These are phyloP conservation scores for Monosporascus sp. DNA, from an alignment of 2,329 filamentous ascomycete species.

Conservation along the genomic window DNA sequence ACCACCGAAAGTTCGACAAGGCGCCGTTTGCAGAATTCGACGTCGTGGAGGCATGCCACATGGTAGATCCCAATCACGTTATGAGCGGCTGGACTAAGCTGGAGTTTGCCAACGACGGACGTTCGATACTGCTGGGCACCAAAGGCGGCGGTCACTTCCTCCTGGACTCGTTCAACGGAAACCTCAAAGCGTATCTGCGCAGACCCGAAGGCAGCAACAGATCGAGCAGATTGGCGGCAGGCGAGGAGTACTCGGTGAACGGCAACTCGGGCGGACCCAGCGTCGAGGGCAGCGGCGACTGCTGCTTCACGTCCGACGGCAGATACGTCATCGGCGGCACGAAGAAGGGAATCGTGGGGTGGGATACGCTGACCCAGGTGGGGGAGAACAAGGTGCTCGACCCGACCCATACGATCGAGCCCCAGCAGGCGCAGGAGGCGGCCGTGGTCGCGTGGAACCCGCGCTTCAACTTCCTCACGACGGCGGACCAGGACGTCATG, in stretches of 20 bases:
- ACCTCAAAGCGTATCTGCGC: slow-evolving; percentile 66
- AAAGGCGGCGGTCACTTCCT: slow-evolving; percentile 82
- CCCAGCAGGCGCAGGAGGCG: slow-evolving; percentile 54
- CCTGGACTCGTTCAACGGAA: slow-evolving; percentile 86
- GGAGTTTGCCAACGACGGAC: slow-evolving; percentile 95
- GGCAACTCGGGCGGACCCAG: slow-evolving; percentile 38
- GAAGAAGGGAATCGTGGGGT: slow-evolving; percentile 70
- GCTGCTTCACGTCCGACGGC: slow-evolving; percentile 85
- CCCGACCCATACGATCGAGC: slow-evolving; percentile 57
- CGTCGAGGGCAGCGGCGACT: slow-evolving; percentile 65
- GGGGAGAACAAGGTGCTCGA: slow-evolving; percentile 54
- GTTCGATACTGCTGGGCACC: slow-evolving; percentile 77
- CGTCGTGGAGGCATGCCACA: slow-evolving; percentile 51
- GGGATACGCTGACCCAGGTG: slow-evolving; percentile 66
- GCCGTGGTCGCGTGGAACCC: slow-evolving; percentile 85
- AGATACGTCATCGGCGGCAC: slow-evolving; percentile 81
- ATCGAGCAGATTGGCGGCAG: slow-evolving; percentile 46
- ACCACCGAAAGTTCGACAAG: slow-evolving; percentile 89
- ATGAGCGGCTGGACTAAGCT: slow-evolving; percentile 79
- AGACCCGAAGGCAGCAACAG: slow-evolving; percentile 45
- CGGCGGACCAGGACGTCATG: slow-evolving; percentile 76
- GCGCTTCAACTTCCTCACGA: slow-evolving; percentile 85
- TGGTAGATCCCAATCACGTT: slow-evolving; percentile 50
- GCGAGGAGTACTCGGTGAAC: slow-evolving; percentile 38
- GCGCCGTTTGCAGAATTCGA: slow-evolving; percentile 85